phyloP scores from a whole-genome alignment of 768 basidiomycete species.

The Daedaleopsis sinensis region DNA sequence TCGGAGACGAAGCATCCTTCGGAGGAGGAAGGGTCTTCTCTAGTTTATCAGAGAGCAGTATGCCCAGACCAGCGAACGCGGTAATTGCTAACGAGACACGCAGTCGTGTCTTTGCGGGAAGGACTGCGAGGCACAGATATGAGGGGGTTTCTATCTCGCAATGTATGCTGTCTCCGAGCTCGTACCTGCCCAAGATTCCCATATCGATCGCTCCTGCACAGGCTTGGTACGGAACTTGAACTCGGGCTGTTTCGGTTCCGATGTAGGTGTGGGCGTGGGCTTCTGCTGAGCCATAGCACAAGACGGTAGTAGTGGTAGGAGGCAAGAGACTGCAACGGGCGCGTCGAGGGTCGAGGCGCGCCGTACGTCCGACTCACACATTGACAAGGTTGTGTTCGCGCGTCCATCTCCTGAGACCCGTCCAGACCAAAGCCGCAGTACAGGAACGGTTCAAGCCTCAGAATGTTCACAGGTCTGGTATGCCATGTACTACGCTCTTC shows the following conservation, averaged over 20 bases:
- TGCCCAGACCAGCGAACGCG: conserved; percentile 32
- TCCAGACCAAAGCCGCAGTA: background rate
- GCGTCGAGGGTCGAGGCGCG: background rate
- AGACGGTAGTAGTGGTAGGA: conserved; percentile 7
- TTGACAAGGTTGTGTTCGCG: background rate
- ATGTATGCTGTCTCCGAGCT: background rate
- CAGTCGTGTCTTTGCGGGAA: conserved; percentile 37
- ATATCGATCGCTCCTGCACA: conserved; percentile 26
- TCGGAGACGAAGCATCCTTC: background rate
- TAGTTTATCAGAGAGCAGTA: conserved; percentile 34
- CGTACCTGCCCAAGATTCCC: conserved; percentile 32
- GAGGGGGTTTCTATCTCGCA: background rate
- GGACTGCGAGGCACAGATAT: conserved; percentile 20
- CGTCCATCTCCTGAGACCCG: background rate
- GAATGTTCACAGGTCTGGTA: conserved; percentile 84
- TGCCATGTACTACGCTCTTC: conserved; percentile 28
- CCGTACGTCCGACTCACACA: no score
- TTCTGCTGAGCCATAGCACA: conserved; percentile 4
- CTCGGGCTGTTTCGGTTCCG: conserved; percentile 8
- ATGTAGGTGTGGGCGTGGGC: conserved; percentile 8
- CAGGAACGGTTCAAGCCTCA: background rate
- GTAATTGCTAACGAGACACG: conserved; percentile 36
- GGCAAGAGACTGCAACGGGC: background rate
- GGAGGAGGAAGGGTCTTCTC: conserved; percentile 30
- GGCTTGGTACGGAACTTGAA: conserved; percentile 24